phyloP scores from a whole-genome alignment of 257 asterid genomes.

The Solanum clarkiae region DNA sequence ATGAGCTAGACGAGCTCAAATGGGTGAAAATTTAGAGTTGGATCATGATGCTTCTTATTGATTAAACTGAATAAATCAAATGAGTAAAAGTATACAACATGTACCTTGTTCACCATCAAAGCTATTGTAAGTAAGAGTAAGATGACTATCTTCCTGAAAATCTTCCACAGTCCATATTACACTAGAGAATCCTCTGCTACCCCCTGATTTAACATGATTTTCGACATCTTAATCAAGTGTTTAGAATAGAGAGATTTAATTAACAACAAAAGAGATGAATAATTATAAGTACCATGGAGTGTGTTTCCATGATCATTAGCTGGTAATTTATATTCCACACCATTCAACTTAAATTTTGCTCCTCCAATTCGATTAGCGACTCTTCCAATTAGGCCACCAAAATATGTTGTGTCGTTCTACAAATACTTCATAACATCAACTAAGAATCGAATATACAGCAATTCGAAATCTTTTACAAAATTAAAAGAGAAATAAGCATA shows the following conservation, averaged over 20 bases:
- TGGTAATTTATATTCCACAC: conserved; percentile 38
- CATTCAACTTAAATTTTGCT: conserved; percentile 50
- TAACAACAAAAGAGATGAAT: background rate
- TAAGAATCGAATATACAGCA: background rate
- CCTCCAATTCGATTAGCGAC: conserved; percentile 81
- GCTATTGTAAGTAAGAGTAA: conserved; percentile 51
- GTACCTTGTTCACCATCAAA: conserved; percentile 77
- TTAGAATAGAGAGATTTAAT: background rate
- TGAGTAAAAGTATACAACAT: background rate
- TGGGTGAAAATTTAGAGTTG: background rate
- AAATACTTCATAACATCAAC: background rate
- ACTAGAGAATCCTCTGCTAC: conserved; percentile 39
- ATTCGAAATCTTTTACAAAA: background rate
- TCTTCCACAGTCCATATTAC: conserved; percentile 49
- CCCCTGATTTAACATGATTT: conserved; percentile 33
- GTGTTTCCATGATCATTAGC: conserved; percentile 82
- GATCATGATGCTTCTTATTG: background rate
- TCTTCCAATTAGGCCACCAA: conserved; percentile 75
- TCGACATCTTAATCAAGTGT: background rate
- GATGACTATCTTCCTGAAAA: conserved; percentile 27
- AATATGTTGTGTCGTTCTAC: conserved; percentile 67
- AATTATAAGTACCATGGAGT: conserved; percentile 44
- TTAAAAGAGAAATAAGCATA: background rate
- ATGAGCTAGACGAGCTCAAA: background rate
- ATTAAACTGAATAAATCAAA: background rate